Evolutionary conservation across 2,329 filamentous ascomycete genomes (phyloP), one percentile per base, ranked within the genome.

Genomic region (Immersiporthe knoxdaviesiana): DNA sequence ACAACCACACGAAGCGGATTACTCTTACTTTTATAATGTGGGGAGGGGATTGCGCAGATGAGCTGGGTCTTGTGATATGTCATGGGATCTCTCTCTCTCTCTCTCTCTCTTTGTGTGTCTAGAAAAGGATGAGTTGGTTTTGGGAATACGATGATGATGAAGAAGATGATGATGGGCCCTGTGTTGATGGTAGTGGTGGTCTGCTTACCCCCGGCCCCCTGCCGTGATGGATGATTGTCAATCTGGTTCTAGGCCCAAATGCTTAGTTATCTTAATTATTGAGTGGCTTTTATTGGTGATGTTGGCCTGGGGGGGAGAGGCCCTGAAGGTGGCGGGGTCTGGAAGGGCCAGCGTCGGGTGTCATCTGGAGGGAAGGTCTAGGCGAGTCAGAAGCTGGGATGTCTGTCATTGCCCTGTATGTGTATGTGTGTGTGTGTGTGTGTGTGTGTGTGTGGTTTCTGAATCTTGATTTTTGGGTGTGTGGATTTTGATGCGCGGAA

Each of bases 51-150:
- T 32, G 14, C 54, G 65, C 65, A 67, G 65, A 35, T 54, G 65
- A 21, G 24, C 6, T 8, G 12, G 58, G 65, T 67, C 65, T 67
- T 61, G 56, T 67, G 56, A 67, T 62, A 39, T 52, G 44, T 50
- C 65, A 39, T 67, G 65, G 50, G 63, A 44, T 44, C 32, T 65
- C 50, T 52, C 47, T 10, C 24, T 3, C n/a, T n/a, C n/a, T n/a
- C n/a, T n/a, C n/a, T n/a, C n/a, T n/a, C n/a, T n/a, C n/a, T n/a
- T n/a, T n/a, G n/a, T 52, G n/a, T 35, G 18, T n/a, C 18, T 47
- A 10, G 44, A n/a, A 10, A 3, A 47, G 1, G 21, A 39, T 7
- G n/a, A n/a, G 44, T n/a, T 10, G 44, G 18, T 47, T n/a, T 10
- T 7, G 0, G 16, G 37, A 39, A 21, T 3, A 44, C 7, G 16